These are phyloP conservation scores for Leccinum aurantiacum DNA, from an alignment of 768 basidiomycete genomes.

Conservation along the genomic window DNA sequence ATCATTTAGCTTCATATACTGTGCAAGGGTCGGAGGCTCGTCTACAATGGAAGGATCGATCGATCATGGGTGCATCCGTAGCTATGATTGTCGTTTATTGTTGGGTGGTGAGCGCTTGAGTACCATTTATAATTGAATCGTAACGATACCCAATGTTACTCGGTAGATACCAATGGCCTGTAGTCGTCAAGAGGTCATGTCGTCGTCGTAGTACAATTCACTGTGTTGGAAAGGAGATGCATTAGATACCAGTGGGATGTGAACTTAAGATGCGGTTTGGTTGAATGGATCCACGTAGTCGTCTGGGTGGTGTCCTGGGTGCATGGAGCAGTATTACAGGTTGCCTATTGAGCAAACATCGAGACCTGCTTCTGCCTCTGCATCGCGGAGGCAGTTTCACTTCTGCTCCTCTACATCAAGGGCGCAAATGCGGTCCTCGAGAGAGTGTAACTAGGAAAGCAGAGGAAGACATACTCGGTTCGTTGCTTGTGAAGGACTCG, in stretches of 20 bases:
- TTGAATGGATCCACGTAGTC: conserved; percentile 55
- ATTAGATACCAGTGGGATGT: conserved; percentile 74
- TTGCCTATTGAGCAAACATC: conserved; percentile 48
- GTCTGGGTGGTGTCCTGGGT: conserved; percentile 43
- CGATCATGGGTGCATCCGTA: not conserved
- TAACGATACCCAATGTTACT: no score
- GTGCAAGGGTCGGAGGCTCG: not conserved
- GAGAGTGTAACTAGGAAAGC: conserved; percentile 66
- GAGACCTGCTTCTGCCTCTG: conserved; percentile 50
- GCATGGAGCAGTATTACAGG: conserved; percentile 72
- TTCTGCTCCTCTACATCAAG: conserved; percentile 86
- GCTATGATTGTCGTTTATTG: not conserved
- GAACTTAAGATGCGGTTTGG: conserved; percentile 54
- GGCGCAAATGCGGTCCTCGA: conserved; percentile 87
- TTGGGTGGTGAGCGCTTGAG: no score
- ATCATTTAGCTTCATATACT: not conserved
- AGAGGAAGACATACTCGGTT: not conserved
- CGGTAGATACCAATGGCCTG: no score
- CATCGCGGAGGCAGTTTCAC: conserved; percentile 73
- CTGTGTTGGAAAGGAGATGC: conserved; percentile 80
- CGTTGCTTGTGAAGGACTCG: not conserved
- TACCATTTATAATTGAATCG: no score
- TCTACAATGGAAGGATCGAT: no score
- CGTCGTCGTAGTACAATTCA: conserved; percentile 29
- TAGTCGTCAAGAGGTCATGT: no score